A percentile compares a stretch with the other conserved stretches of the same genome.
These are phyloP conservation scores for Fusarium falciforme DNA, from an alignment of 2,329 filamentous ascomycete genomes.

Conservation along the genomic window DNA sequence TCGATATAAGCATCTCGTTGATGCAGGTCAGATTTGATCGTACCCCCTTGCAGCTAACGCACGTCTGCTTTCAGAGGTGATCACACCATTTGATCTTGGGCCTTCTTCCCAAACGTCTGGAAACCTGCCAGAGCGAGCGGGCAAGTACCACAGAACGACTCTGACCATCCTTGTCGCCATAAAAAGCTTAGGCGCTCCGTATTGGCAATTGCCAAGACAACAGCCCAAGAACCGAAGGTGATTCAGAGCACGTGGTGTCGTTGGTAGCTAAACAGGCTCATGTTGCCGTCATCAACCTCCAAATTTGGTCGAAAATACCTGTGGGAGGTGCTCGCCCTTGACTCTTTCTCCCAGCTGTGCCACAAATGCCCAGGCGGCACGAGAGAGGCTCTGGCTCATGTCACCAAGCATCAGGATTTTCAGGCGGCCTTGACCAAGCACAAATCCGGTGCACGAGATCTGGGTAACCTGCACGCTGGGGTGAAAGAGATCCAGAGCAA, in stretches of 20 bases:
- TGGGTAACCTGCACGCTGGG: conserved; percentile 64
- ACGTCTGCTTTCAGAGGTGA: neutral
- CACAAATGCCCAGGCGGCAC: conserved; percentile 53
- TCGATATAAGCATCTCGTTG: neutral
- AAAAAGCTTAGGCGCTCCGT: neutral
- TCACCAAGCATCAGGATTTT: conserved; percentile 56
- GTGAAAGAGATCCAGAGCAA: conserved; percentile 67
- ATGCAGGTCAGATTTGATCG: neutral
- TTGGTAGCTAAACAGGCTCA: neutral
- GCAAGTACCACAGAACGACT: neutral
- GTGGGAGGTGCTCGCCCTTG: conserved; percentile 41
- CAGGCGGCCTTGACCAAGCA: conserved; percentile 62
- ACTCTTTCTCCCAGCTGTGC: conserved; percentile 51
- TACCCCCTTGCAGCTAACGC: neutral
- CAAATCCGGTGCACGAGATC: conserved; percentile 67
- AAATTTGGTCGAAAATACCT: conserved; percentile 36
- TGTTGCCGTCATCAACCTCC: conserved; percentile 18
- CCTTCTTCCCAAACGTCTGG: neutral
- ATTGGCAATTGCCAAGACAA: neutral
- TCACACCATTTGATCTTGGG: neutral
- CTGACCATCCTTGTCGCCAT: neutral
- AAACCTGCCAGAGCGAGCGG: neutral
- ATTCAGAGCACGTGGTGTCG: neutral
- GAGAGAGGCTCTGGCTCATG: conserved; percentile 46
- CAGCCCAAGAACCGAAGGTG: neutral